Percentiles rank a stretch among this genome's conserved stretches.
These are phyloP conservation scores for Bryoglossum gracile DNA, from an alignment of 495 filamentous ascomycete species.

Conservation along the genomic window DNA sequence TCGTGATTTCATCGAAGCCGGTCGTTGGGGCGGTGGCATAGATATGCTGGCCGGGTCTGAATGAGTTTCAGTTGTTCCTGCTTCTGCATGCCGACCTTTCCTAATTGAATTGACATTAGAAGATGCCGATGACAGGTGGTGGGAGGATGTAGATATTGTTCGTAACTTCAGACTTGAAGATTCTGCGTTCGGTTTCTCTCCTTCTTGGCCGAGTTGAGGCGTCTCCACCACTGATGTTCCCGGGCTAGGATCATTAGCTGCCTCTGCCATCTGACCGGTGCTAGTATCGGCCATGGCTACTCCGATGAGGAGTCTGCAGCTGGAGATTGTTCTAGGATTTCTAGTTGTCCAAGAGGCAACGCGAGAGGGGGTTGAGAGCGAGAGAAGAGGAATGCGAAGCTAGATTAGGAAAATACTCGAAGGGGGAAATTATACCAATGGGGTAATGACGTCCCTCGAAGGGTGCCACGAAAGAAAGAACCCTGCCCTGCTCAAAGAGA, in stretches of 20 bases:
- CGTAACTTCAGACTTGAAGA: constrained; percentile 2
- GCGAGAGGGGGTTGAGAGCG: no score
- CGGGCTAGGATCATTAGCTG: constrained; percentile 14
- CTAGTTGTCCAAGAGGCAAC: no score
- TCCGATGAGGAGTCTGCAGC: no score
- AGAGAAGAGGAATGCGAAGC: no score
- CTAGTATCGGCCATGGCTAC: no score
- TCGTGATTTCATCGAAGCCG: constrained; percentile 20
- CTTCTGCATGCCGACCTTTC: constrained; percentile 48
- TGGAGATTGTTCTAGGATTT: no score
- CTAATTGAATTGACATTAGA: constrained; percentile 33
- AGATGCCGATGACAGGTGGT: constrained; percentile 26
- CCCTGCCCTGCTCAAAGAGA: no score
- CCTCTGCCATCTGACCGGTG: no score
- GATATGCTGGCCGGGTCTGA: constrained; percentile 51
- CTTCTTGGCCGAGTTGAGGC: constrained; percentile 2
- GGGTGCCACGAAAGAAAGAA: no score
- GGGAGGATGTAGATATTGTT: not conserved
- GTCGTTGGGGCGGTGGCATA: constrained; percentile 46
- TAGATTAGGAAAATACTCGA: no score
- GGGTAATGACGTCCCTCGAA: no score
- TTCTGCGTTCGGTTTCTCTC: not conserved
- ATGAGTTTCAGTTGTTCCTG: constrained; percentile 27
- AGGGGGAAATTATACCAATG: no score
- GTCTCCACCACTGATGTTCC: not conserved